These are phyloP conservation scores for Hansenula lynferdii DNA, from an alignment of 1,139 yeast species.

Conservation along the genomic window DNA sequence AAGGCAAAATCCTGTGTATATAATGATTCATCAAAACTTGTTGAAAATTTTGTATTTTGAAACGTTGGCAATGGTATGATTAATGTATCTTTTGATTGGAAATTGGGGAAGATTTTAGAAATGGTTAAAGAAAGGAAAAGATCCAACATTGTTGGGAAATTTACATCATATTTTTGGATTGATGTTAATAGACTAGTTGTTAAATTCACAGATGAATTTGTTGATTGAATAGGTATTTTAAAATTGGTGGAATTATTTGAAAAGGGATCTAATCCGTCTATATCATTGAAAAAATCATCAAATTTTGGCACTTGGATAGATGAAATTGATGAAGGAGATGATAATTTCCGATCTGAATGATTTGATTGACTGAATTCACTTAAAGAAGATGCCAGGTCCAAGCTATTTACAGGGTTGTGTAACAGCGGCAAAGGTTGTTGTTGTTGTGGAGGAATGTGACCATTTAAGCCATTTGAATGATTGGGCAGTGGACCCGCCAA, in stretches of 20 bases:
- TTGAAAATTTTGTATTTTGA: constrained; percentile 16
- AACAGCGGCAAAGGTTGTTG: no score
- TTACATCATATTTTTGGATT: constrained; percentile 13
- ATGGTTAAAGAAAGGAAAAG: constrained; percentile 15
- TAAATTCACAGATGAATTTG: constrained; percentile 13
- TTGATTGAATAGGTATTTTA: constrained; percentile 11
- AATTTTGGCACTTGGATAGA: constrained; percentile 13
- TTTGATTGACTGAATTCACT: no score
- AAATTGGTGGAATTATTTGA: neutral
- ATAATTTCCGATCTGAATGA: no score
- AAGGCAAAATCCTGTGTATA: constrained; percentile 15
- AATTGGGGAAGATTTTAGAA: constrained; percentile 10
- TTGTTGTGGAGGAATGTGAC: no score
- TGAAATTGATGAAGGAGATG: no score
- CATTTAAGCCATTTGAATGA: no score
- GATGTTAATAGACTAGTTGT: constrained; percentile 12
- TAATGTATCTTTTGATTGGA: constrained; percentile 16
- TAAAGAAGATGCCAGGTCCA: no score
- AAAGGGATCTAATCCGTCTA: constrained; percentile 14
- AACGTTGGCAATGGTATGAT: constrained; percentile 19
- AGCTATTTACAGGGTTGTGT: no score
- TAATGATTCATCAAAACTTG: constrained; percentile 15
- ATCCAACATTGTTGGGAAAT: constrained; percentile 19
- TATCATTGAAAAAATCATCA: constrained; percentile 19
- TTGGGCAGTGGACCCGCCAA: no score